Evolutionary conservation across 805 yeast genomes (phyloP), one percentile per base, ranked within the genome.

Genomic region (Monosporozyma aquatica): DNA sequence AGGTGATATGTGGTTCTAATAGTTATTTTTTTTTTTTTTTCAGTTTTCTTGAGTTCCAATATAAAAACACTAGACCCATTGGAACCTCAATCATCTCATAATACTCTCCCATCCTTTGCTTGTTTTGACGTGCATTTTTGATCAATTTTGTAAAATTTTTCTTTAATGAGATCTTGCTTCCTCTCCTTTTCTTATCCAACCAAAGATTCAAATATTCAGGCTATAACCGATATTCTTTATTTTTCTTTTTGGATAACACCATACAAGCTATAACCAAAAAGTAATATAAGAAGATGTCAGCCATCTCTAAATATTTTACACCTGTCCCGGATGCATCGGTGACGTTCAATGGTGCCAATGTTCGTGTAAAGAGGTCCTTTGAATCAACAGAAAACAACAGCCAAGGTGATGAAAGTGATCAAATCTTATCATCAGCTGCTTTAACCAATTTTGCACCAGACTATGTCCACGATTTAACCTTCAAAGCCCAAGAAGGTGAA

Each of bases 401-500:
- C 9, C 29, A 10, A 15, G 20, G 11, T 6, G 34, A 28, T 10
- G 26, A 28, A 9, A 26, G 21, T 11, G 28, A 18, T 13, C 23
- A 37, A 20, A 29, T 36, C 15, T 29, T 37, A 10, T 25, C 41
- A 8, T 35, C 38, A 8, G 43, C 38, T 8, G 39, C 43, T 17
- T n/a, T 21, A 21, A n/a, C 14, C 14, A 28, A 32, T 9, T 21
- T 22, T 7, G 29, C 27, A 20, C 9, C 41, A 13, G 26, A 46
- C 21, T n/a, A 29, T 20, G 9, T 47, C 11, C 37, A 48, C 38
- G 56, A 55, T 35, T 15, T 55, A 18, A 51, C 56, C 9, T 52
- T 54, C 27, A 46, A 46, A 36, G 59, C 54, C 4, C 47, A 50
- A 8, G 47, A 47, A 35, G 60, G 60, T 39, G 62, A 57, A 48